Conservation (phyloP, 345 rosid species). For the Bretschneidera sinensis region DNA sequence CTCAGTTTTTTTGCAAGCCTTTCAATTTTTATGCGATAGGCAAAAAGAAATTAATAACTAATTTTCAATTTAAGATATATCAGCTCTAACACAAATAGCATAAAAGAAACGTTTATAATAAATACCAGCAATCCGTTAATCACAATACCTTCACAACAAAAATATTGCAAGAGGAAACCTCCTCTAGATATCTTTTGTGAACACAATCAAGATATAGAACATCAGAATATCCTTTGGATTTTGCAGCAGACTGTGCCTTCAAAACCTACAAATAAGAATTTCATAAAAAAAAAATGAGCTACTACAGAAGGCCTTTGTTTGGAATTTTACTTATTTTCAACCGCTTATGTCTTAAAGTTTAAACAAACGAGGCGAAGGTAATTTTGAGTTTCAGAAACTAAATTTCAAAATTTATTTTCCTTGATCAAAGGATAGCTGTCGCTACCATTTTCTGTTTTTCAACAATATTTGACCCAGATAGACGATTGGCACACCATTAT, state of each 20-base stretch:
- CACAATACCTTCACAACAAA: slow-evolving; percentile 69
- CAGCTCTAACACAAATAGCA: neutral
- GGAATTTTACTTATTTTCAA: no score
- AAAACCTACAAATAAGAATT: slow-evolving; percentile 47
- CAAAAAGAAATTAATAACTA: neutral
- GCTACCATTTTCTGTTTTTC: no score
- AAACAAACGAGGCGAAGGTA: no score
- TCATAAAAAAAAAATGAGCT: no score
- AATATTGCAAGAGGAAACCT: slow-evolving; percentile 96
- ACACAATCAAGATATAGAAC: slow-evolving; percentile 91
- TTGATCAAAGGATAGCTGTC: no score
- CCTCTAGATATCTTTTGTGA: slow-evolving; percentile 76
- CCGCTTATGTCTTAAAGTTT: no score
- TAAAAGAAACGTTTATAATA: neutral
- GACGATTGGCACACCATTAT: no score
- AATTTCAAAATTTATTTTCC: no score
- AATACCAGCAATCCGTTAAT: neutral
- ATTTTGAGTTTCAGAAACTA: neutral
- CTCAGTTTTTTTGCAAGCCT: no score
- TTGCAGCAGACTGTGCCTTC: slow-evolving; percentile 81
- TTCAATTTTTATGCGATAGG: neutral
- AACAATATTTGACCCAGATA: no score
- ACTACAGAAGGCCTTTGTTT: no score
- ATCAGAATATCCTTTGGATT: slow-evolving; percentile 82
- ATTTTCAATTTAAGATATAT: neutral